A percentile compares a stretch with the other conserved stretches of the same genome.
These are phyloP conservation scores for Blastocystis sp. DNA, from an alignment of 352 stramenopile genomes.

Conservation along the genomic window DNA sequence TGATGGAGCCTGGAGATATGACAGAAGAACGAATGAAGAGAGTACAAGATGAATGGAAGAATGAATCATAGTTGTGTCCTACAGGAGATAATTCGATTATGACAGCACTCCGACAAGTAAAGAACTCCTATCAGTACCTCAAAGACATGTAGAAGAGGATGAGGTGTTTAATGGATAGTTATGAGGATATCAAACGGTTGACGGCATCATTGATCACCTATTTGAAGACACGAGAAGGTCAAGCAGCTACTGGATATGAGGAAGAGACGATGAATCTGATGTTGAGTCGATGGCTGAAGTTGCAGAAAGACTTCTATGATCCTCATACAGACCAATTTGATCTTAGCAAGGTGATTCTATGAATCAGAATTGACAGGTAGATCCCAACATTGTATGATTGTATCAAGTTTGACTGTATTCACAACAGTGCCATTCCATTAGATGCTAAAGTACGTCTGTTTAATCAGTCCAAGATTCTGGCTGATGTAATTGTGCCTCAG, in stretches of 20 bases:
- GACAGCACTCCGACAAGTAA: not conserved
- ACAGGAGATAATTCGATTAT: conserved; percentile 31
- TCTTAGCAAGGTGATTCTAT: conserved; percentile 72
- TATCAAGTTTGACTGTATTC: conserved; percentile 94
- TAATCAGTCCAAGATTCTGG: conserved; percentile 64
- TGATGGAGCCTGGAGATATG: conserved; percentile 69
- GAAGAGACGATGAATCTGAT: conserved; percentile 69
- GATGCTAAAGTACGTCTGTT: conserved; percentile 26
- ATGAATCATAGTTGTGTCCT: conserved; percentile 3
- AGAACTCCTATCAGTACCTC: conserved; percentile 4
- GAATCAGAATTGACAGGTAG: conserved; percentile 79
- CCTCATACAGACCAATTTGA: conserved; percentile 77
- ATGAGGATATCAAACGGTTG: conserved; percentile 20
- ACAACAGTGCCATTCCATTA: conserved; percentile 83
- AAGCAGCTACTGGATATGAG: conserved; percentile 68
- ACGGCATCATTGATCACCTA: conserved; percentile 56
- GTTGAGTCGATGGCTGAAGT: conserved; percentile 82
- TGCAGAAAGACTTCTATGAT: conserved; percentile 90
- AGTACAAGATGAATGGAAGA: not conserved
- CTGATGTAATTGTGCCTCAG: conserved; percentile 92
- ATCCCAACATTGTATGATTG: conserved; percentile 97
- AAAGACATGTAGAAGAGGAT: not conserved
- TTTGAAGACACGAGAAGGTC: conserved; percentile 63
- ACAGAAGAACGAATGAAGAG: conserved; percentile 62
- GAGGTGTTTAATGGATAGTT: not conserved